These are phyloP conservation scores for Penicillium psychrosexuale DNA, from an alignment of 2,329 filamentous ascomycete genomes.

Conservation along the genomic window DNA sequence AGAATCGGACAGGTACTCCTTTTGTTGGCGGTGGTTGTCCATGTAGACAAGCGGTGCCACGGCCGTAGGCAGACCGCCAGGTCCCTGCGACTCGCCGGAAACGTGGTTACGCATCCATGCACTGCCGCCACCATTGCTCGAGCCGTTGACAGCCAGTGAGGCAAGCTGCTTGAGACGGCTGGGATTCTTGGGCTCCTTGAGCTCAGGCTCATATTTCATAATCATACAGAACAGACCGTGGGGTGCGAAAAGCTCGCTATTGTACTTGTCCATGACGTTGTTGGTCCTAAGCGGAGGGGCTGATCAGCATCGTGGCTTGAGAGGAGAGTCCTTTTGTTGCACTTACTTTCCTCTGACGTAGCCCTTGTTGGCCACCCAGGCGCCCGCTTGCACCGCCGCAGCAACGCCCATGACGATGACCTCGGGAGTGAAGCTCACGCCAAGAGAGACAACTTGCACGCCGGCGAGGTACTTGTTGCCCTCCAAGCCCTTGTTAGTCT, in stretches of 20 bases:
- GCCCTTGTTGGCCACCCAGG: slow-evolving; percentile 34
- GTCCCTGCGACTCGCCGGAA: background rate
- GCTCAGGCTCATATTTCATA: background rate
- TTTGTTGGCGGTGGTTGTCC: background rate
- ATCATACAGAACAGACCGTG: background rate
- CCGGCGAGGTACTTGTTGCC: slow-evolving; percentile 35
- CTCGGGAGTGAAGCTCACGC: slow-evolving; percentile 1
- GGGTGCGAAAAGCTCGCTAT: background rate
- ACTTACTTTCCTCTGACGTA: slow-evolving; percentile 5
- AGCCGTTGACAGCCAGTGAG: background rate
- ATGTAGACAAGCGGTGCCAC: background rate
- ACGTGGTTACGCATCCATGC: background rate
- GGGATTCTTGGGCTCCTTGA: background rate
- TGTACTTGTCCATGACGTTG: background rate
- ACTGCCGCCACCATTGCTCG: background rate
- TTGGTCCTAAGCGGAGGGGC: background rate
- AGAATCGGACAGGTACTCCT: background rate
- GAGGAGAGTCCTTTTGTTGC: background rate
- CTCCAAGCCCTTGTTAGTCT: slow-evolving; percentile 34
- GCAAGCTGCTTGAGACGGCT: background rate
- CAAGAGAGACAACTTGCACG: slow-evolving; percentile 39
- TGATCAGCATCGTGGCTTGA: background rate
- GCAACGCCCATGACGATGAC: slow-evolving; percentile 34
- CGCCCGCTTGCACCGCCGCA: slow-evolving; percentile 36
- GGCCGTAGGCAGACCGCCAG: background rate